phyloP scores from a whole-genome alignment of 2,329 filamentous ascomycete genomes.

The Diplodia intermedia region DNA sequence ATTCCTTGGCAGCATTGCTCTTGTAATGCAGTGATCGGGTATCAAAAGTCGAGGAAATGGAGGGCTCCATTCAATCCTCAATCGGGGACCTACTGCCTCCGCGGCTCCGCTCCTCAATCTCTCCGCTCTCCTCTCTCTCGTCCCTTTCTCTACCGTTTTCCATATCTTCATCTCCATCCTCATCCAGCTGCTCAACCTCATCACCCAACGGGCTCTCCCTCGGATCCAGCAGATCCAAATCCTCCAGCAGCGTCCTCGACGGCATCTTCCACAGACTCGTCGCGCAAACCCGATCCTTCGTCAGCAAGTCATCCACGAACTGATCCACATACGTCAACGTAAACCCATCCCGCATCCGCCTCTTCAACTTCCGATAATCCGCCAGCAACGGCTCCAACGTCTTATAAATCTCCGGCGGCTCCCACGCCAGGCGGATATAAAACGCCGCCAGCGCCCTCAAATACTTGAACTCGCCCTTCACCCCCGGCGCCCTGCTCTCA shows the following conservation, averaged over 20 bases:
- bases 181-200: conserved; percentile 72
- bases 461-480: conserved; percentile 68
- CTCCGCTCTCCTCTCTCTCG: conserved; percentile 18
- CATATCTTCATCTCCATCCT: conserved; percentile 58
- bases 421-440: conserved; percentile 88
- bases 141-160: not conserved
- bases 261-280: conserved; percentile 94
- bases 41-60: no score
- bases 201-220: conserved; percentile 83
- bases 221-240: conserved; percentile 85
- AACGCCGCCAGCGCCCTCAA: conserved; percentile 88
- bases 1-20: no score
- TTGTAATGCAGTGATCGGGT: no score
- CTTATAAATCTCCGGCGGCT: conserved; percentile 79
- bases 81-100: conserved; percentile 6
- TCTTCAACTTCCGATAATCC: conserved; percentile 82
- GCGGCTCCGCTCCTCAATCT: conserved; percentile 8
- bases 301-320: conserved; percentile 90
- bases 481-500: conserved; percentile 35
- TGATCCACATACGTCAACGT: conserved; percentile 83
- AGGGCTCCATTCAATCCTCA: conserved; percentile 2
- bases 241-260: conserved; percentile 80
- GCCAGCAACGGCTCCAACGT: conserved; percentile 82
- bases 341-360: conserved; percentile 76
- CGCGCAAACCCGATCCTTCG: conserved; percentile 86